Base-by-base conservation (phyloP, 768 basidiomycete species). In the Boletus speciosus region DNA sequence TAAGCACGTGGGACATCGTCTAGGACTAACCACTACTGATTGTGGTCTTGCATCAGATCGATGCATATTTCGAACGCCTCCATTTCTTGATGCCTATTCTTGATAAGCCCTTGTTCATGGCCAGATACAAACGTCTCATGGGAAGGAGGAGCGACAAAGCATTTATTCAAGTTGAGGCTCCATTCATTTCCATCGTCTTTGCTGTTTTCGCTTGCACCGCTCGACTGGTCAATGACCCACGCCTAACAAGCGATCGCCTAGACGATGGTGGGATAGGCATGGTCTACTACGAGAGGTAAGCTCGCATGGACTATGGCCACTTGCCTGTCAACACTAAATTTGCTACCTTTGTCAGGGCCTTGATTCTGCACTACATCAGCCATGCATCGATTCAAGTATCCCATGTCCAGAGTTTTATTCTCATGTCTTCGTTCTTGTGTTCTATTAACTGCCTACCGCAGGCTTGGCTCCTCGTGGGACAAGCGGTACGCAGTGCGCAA, bases 381-480 rank as follows among this genome's bases (percentile, higher is more conserved):
- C 85, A 93, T 66, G 83, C 90, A 41, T 89, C 86, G 51, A 90
- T 85, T 38, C 88, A 93, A 69, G 76, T 89, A 47, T 81, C 85
- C 34, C 93, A 95, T 69, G 93, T 95, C 31, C 93, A 95, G 74
- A 89, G 89, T 70, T 87, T 94, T 67, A 82, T 91, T 57, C 78
- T 96, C 51, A 81, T 94, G 80, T 87, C 93, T 48, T 88, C 92
- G 2, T 95, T 93, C 75, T 76, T 96, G 55, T 94, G 93, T 66
- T 93, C 92, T 50, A 80, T 95, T 61, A 96, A 96, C 65, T 93
- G 93, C 66, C 81, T 96, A 48, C 93, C 93, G 3, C 93, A 94
- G 72, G 91, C 93, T 31, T 96, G 93, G 93, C 82, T 95, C 58
- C 78, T 94, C 53, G 82, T 93, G 51, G 93, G 93, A 40, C 93